These are phyloP conservation scores for Ustilaginoidea virens DNA, from an alignment of 2,329 filamentous ascomycete genomes.

Conservation along the genomic window DNA sequence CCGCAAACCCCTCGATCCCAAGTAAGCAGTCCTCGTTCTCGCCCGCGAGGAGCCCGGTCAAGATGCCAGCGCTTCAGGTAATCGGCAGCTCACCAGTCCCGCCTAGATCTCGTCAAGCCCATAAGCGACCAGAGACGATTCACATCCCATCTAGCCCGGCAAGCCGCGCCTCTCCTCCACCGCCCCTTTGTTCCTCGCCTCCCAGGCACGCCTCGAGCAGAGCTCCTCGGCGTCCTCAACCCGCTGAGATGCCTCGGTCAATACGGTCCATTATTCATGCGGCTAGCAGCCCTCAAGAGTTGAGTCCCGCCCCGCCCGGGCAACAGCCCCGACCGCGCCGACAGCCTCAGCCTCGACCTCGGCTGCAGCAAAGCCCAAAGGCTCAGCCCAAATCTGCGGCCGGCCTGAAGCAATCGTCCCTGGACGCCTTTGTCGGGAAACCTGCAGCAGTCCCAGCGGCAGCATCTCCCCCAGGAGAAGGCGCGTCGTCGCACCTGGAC, in stretches of 20 bases:
- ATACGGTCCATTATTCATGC: constrained; percentile 12
- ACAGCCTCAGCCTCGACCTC: too few relatives aligned
- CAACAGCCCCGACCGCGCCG: too few relatives aligned
- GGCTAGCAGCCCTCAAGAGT: constrained; percentile 8
- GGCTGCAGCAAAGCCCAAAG: too few relatives aligned
- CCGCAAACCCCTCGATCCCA: constrained; percentile 4
- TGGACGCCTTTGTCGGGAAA: constrained; percentile 13
- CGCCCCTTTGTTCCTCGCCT: constrained; percentile 13
- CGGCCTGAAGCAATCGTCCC: constrained; percentile 17
- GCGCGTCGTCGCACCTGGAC: constrained; percentile 2
- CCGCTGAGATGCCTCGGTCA: constrained; percentile 10
- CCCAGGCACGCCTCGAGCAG: constrained; percentile 4
- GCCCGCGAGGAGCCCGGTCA: constrained; percentile 10
- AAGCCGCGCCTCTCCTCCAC: constrained; percentile 12
- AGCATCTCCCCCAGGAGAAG: neutral
- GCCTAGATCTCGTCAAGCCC: constrained; percentile 19
- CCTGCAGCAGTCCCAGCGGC: neutral
- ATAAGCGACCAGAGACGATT: constrained; percentile 21
- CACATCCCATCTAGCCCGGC: constrained; percentile 28
- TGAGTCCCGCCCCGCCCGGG: too few relatives aligned
- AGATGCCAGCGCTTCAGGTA: constrained; percentile 18
- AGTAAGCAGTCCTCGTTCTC: constrained; percentile 21
- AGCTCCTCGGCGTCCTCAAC: constrained; percentile 4
- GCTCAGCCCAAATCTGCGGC: neutral
- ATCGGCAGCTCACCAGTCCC: constrained; percentile 26